Conservation (phyloP, 352 stramenopile genomes). For the Pythium chondricola region DNA sequence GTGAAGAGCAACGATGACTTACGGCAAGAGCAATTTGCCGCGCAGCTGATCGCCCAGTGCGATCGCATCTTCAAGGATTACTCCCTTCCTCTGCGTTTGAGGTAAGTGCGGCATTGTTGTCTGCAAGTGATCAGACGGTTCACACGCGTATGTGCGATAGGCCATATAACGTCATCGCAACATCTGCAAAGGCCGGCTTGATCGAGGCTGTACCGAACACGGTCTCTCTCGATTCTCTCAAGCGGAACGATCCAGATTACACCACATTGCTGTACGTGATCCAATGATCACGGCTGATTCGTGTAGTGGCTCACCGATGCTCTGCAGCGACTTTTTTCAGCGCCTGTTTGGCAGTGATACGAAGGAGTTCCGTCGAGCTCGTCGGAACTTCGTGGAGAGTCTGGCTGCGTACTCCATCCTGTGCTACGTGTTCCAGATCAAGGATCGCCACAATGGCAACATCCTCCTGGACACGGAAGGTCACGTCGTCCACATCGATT, state of each 20-base stretch:
- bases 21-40: slow-evolving; percentile 96
- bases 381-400: slow-evolving; percentile 87
- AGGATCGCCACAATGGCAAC: slow-evolving; percentile 99
- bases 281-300: slow-evolving; percentile 27
- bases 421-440: slow-evolving; percentile 97
- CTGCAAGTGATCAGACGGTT: not conserved
- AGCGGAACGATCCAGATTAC: slow-evolving; percentile 82
- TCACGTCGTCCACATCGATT: slow-evolving; percentile 99
- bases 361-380: slow-evolving; percentile 63
- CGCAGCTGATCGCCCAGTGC: slow-evolving; percentile 96
- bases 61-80: slow-evolving; percentile 94
- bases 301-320: slow-evolving; percentile 48
- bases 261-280: slow-evolving; percentile 83
- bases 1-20: slow-evolving; percentile 98
- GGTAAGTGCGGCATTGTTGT: slow-evolving; percentile 34
- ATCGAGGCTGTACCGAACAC: slow-evolving; percentile 96
- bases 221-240: slow-evolving; percentile 96
- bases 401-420: slow-evolving; percentile 97
- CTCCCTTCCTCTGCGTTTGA: slow-evolving; percentile 89
- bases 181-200: slow-evolving; percentile 89
- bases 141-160: slow-evolving; percentile 16
- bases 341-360: slow-evolving; percentile 88
- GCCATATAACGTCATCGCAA: slow-evolving; percentile 96
- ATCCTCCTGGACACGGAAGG: slow-evolving; percentile 96
- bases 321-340: slow-evolving; percentile 88